These are phyloP conservation scores for Dalbergia cultrata DNA, from an alignment of 306 rosid species.

Conservation along the genomic window DNA sequence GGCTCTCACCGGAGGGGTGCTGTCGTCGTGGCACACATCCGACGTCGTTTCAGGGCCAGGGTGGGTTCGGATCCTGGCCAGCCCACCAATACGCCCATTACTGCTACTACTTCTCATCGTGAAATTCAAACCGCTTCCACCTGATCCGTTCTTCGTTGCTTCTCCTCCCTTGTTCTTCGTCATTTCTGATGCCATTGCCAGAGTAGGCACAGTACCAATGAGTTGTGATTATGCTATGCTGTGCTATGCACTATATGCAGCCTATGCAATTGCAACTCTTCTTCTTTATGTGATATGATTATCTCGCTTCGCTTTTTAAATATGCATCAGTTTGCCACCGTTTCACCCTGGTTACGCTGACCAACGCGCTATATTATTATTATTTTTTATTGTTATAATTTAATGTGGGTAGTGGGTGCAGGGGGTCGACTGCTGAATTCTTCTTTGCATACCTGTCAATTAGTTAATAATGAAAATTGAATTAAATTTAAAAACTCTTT, in stretches of 20 bases:
- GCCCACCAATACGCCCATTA: conserved; percentile 52
- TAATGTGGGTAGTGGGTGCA: no score
- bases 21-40: conserved; percentile 76
- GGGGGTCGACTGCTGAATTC: no score
- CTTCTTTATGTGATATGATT: background rate
- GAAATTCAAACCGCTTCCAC: conserved; percentile 47
- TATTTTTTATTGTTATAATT: background rate
- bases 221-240: no score
- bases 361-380: background rate
- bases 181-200: conserved; percentile 35
- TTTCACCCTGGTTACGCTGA: background rate
- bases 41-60: conserved; percentile 16
- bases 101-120: conserved; percentile 7
- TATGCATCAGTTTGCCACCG: background rate
- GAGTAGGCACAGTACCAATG: no score
- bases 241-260: no score
- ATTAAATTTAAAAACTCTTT: no score
- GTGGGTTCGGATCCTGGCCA: conserved; percentile 63
- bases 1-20: conserved; percentile 67
- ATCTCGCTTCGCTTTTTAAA: no score
- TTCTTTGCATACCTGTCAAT: no score
- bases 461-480: no score
- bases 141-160: conserved; percentile 39
- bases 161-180: conserved; percentile 30
- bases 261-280: background rate